A percentile compares a stretch with the other conserved stretches of the same genome.
Conservation (phyloP, 768 basidiomycete genomes). For the Porpolomopsis calyptriformis region DNA sequence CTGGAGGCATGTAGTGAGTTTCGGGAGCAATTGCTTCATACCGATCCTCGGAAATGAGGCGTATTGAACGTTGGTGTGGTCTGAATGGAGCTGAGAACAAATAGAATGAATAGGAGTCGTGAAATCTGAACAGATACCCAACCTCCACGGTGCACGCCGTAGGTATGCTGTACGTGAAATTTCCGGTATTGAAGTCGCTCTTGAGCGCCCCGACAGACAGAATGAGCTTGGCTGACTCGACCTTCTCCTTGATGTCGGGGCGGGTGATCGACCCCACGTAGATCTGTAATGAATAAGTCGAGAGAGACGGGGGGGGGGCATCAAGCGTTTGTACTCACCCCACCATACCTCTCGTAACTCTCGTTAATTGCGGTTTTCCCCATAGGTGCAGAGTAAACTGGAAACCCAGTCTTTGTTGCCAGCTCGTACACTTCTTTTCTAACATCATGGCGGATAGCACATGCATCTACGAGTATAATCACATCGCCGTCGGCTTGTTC, state of each 20-base stretch:
- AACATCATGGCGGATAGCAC: conserved; percentile 62
- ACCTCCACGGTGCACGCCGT: conserved; percentile 55
- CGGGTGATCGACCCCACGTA: conserved; percentile 65
- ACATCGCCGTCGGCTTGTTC: conserved; percentile 57
- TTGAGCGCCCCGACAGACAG: conserved; percentile 61
- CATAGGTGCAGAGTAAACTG: conserved; percentile 70
- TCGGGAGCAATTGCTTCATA: conserved; percentile 70
- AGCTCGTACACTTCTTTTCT: conserved; percentile 54
- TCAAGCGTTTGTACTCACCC: conserved; percentile 37
- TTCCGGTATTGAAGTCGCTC: conserved; percentile 83
- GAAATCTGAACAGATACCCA: not conserved
- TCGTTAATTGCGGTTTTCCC: conserved; percentile 74
- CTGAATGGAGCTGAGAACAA: conserved; percentile 56
- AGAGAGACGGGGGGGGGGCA: not conserved
- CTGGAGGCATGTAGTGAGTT: conserved; percentile 47
- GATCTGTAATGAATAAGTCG: conserved; percentile 32
- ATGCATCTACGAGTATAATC: conserved; percentile 73
- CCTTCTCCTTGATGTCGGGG: conserved; percentile 54
- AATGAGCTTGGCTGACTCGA: conserved; percentile 68
- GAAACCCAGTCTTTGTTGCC: conserved; percentile 52
- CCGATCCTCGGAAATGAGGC: conserved; percentile 55
- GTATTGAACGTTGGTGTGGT: conserved; percentile 54
- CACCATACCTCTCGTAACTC: conserved; percentile 62
- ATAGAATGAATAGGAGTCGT: not conserved
- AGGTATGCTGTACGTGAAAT: conserved; percentile 69